Evolutionary conservation across 1,284 basidiomycete species (phyloP), one percentile per base, ranked within the genome.

Genomic region (Rhodotorula sp.): DNA sequence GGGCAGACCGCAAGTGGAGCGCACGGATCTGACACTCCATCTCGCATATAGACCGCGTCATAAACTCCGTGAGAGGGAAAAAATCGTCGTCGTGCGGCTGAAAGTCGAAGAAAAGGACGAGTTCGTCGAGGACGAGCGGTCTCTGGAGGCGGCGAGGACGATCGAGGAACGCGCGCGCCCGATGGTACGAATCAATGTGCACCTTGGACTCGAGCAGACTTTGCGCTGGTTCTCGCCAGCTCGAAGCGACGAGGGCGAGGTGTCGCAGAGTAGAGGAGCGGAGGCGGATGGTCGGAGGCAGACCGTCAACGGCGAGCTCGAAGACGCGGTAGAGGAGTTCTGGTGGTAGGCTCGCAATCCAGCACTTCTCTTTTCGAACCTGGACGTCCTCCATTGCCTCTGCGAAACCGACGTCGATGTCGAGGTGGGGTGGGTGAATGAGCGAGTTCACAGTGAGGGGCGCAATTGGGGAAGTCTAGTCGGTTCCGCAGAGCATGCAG

Each of bases 31-130:
- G 13, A 24, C 48, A 16, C 11, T 44, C 57, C n/a, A 30, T 13
- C 26, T 44, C 34, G 47, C 64, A 65, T 16, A 69, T 26, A 24
- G 20, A 9, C 46, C 37, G 20, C 10, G 59, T 55, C 47, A 66
- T 65, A n/a, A 37, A 44, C 8, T 65, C 61, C 16, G 57, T 60
- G 4, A 69, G 40, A 9, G 68, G 68, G 50, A 60, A 66, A 8
- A 65, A 56, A 24, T 59, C 64, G 44, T 69, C 68, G 22, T 69
- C 68, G 9, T 55, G 18, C 13, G 64, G 60, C 8, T 31, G 30
- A 31, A 69, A 66, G 16, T 69, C 68, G 60, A 40, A 69, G 24
- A 66, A 69, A 16, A 69, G 20, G 34, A 62, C 60, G 15, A 69
- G 52, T 37, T 69, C 68, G 16, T 69, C 60, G 24, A 69, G n/a